Conservation (phyloP, 495 filamentous ascomycete genomes). For the Ascodesmis nigricans region DNA sequence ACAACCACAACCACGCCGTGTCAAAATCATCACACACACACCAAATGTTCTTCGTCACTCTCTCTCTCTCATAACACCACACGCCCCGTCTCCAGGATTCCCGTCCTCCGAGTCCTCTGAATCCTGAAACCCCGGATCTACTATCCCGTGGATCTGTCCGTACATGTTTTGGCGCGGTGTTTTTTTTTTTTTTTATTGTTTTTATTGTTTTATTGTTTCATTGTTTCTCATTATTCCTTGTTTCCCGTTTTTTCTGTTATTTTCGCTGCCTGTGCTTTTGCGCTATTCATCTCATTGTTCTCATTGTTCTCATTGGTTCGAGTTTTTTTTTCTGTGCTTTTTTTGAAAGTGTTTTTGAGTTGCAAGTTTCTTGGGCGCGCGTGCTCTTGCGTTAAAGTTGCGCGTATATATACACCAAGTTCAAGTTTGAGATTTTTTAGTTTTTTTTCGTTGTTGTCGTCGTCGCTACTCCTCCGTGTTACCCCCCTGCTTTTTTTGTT, state of each 20-base stretch:
- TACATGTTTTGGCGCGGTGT: conserved; percentile 15
- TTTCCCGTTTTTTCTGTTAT: conserved; percentile 6
- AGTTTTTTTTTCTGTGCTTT: conserved; percentile 7
- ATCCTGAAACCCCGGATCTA: conserved; percentile 12
- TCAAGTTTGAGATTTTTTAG: not conserved
- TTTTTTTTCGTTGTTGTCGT: not conserved
- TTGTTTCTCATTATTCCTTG: conserved; percentile 1
- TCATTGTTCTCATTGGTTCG: conserved; percentile 11
- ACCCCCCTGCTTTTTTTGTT: too few relatives aligned
- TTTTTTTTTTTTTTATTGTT: too few relatives aligned
- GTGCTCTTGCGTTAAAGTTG: conserved; percentile 9
- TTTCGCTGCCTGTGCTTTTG: conserved; percentile 1
- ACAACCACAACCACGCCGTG: too few relatives aligned
- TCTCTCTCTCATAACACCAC: conserved; percentile 7
- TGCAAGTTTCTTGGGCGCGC: conserved; percentile 12
- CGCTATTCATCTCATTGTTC: conserved; percentile 8
- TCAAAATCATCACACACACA: too few relatives aligned
- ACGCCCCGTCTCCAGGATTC: not conserved
- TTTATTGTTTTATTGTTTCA: conserved; percentile 8
- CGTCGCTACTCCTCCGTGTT: too few relatives aligned
- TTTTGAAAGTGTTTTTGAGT: too few relatives aligned
- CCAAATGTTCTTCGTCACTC: conserved; percentile 12
- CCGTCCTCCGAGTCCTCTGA: conserved; percentile 7
- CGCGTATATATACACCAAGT: conserved; percentile 10
- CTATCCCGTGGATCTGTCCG: too few relatives aligned